These are phyloP conservation scores for Fusarium pseudocircinatum DNA, from an alignment of 2,329 filamentous ascomycete species.

Conservation along the genomic window DNA sequence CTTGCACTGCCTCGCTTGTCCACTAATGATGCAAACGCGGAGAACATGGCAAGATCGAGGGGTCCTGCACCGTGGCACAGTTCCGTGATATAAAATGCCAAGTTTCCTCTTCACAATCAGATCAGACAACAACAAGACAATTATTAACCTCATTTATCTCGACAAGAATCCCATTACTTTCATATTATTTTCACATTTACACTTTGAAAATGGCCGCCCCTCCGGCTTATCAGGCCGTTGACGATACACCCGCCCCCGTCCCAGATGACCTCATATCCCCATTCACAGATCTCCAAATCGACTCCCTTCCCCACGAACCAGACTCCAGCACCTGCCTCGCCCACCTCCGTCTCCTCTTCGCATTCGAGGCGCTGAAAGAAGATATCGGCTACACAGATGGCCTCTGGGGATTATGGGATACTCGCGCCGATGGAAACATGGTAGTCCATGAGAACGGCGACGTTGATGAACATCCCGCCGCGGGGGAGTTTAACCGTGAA, in stretches of 20 bases:
- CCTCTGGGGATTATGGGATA: conserved; percentile 67
- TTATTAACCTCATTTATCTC: not conserved
- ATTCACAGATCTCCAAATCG: conserved; percentile 29
- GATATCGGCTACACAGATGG: conserved; percentile 67
- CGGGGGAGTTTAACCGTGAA: conserved; percentile 36
- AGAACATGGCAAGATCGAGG: not conserved
- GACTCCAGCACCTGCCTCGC: conserved; percentile 35
- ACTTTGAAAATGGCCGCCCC: conserved; percentile 14
- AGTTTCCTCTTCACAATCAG: not conserved
- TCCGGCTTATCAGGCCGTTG: conserved; percentile 21
- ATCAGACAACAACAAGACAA: not conserved
- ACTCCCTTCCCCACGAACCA: conserved; percentile 9
- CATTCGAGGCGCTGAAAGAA: conserved; percentile 70
- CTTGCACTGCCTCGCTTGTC: conserved; percentile 5
- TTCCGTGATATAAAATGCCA: conserved; percentile 12
- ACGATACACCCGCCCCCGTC: not conserved
- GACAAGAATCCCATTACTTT: too few species aligned
- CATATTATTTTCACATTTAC: not conserved
- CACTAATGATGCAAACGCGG: not conserved
- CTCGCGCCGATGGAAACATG: conserved; percentile 42
- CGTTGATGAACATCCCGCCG: conserved; percentile 4
- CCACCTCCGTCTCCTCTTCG: conserved; percentile 74
- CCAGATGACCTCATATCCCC: conserved; percentile 11
- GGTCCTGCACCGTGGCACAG: not conserved
- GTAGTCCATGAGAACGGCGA: conserved; percentile 16